Percentiles rank a stretch among this genome's conserved stretches.
These are phyloP conservation scores for Fusarium denticulatum DNA, from an alignment of 2,329 filamentous ascomycete genomes.

Conservation along the genomic window DNA sequence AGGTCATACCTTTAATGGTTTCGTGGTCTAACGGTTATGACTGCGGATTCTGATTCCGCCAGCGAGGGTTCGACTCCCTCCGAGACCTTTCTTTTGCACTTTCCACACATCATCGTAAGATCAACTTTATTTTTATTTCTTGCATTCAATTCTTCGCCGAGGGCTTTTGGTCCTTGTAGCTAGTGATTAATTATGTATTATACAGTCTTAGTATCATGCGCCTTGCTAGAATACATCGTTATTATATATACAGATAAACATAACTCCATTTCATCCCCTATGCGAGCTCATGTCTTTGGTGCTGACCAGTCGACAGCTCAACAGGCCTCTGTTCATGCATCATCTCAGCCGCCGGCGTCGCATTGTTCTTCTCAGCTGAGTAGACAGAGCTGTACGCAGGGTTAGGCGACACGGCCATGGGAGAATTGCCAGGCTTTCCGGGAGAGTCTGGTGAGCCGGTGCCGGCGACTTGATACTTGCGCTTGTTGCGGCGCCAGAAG, in stretches of 20 bases:
- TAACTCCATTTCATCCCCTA: background rate
- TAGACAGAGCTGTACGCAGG: background rate
- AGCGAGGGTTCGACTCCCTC: conserved; percentile 1
- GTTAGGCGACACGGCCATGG: background rate
- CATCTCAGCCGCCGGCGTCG: background rate
- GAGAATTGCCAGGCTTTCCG: background rate
- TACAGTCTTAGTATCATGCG: background rate
- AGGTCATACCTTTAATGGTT: background rate
- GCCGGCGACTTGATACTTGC: background rate
- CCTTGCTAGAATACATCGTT: background rate
- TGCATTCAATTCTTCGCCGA: background rate
- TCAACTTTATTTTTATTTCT: background rate
- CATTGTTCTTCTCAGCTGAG: background rate
- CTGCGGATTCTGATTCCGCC: conserved; percentile 1
- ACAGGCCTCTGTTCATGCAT: background rate
- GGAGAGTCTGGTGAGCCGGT: background rate
- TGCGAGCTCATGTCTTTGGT: conserved; percentile 9
- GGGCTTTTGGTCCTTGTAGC: rapidly evolving
- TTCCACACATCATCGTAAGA: rapidly evolving
- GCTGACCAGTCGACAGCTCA: background rate
- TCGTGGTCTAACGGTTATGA: conserved; percentile 3
- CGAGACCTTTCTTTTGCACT: background rate
- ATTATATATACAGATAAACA: background rate
- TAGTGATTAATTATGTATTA: background rate
- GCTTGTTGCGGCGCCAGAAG: conserved; percentile 20